Base-by-base conservation (phyloP, 2,329 filamentous ascomycete genomes). In the Metarhizium rileyi region DNA sequence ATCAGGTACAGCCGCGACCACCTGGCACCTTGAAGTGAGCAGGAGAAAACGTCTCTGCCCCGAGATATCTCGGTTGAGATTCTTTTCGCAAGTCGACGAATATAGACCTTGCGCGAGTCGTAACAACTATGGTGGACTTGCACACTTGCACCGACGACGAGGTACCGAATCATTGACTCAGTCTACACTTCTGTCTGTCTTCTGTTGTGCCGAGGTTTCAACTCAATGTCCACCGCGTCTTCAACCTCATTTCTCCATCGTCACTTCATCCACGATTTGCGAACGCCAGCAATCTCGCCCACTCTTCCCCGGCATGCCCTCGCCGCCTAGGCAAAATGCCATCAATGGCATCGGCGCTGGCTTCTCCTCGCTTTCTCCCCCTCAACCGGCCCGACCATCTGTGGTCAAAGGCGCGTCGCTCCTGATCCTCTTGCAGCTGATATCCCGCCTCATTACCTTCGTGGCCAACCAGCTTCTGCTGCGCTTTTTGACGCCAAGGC, bases 381-480 rank as follows among this genome's bases (percentile, higher is more conserved):
- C 30, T 33, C 30, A 33, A 5, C 35, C 43, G 26, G 6, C 25
- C 14, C 25, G 26, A 27, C 55, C 64, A 0, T 67, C 67, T 48
- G 68, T 66, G 53, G 77, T 88, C 47, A 80, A 81, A 52, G 89
- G 88, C 50, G 89, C 89, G 48, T 86, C 87, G 14, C 83, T 93
- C 61, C 80, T 98, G 57, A 94, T 98, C 63, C 71, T 87, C 47
- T 81, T 96, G 42, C 93, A 97, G 68, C 75, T 98, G 55, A 76
- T 77, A 42, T 96, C 91, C n/a, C 85, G 91, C 52, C 83, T 84
- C 49, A 72, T 95, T 55, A 97, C 91, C 23, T 98, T 98, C 68
- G 68, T 85, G 57, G 86, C 93, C 63, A 98, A 97, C 69, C 91
- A 98, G 66, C 66, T 95, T 35, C 79, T 98, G 27, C 77, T 98